phyloP scores from a whole-genome alignment of 805 yeast genomes.

The Cyberlindnera nakhonratchasimensis region DNA sequence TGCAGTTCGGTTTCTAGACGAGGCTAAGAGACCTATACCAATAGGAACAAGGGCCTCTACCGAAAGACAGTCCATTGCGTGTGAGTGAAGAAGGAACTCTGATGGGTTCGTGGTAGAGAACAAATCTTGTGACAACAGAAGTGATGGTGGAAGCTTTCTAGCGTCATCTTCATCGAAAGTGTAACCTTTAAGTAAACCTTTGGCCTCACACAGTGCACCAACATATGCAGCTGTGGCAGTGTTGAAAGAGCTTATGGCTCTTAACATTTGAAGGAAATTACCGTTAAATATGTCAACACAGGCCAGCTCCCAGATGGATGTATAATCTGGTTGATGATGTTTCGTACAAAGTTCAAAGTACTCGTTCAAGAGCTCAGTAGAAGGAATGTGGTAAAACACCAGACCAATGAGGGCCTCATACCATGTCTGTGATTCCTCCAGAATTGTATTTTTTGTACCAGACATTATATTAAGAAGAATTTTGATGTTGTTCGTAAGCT shows the following conservation, averaged over 20 bases:
- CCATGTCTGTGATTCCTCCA: conserved; percentile 56
- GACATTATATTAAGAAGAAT: conserved; percentile 33
- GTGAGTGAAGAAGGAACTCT: conserved; percentile 51
- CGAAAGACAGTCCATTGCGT: conserved; percentile 52
- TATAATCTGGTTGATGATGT: conserved; percentile 34
- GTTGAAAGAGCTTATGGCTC: conserved; percentile 57
- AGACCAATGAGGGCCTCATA: conserved; percentile 60
- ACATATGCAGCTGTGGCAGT: conserved; percentile 60
- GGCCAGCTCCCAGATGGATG: conserved; percentile 49
- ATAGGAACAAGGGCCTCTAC: conserved; percentile 56
- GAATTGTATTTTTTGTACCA: conserved; percentile 43
- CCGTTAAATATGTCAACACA: conserved; percentile 55
- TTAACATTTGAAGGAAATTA: conserved; percentile 53
- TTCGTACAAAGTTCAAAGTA: conserved; percentile 36
- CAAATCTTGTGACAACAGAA: conserved; percentile 27
- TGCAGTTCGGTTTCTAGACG: conserved; percentile 43
- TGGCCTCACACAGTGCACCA: conserved; percentile 59
- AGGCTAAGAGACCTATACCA: conserved; percentile 61
- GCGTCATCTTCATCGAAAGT: conserved; percentile 26
- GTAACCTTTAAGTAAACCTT: conserved; percentile 50
- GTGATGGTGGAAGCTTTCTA: conserved; percentile 4
- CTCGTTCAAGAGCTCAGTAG: conserved; percentile 39
- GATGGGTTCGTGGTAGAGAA: conserved; percentile 41
- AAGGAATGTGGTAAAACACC: conserved; percentile 59
- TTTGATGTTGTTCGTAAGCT: conserved; percentile 28